Conservation (phyloP, 768 basidiomycete genomes). For the Butyriboletus loyo region DNA sequence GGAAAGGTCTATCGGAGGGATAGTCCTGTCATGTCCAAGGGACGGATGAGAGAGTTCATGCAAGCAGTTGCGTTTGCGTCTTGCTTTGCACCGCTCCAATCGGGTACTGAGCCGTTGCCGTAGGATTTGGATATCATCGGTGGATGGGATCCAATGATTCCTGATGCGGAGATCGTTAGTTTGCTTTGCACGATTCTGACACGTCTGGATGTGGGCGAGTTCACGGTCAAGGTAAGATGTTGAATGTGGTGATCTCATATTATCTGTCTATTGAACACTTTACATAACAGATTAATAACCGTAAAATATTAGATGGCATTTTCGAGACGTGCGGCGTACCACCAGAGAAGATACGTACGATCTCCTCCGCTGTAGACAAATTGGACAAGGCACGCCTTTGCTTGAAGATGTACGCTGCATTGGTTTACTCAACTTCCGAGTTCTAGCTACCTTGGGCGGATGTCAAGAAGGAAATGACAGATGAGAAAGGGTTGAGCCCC, state of each 20-base stretch:
- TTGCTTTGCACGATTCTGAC: constrained; percentile 78
- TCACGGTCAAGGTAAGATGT: constrained; percentile 78
- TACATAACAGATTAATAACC: constrained; percentile 77
- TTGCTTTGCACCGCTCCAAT: background rate
- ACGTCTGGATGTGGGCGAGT: constrained; percentile 88
- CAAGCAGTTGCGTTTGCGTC: constrained; percentile 72
- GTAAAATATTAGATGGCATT: constrained; percentile 95
- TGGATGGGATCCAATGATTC: constrained; percentile 93
- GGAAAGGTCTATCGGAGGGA: constrained; percentile 99
- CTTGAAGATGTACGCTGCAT: background rate
- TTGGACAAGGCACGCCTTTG: constrained; percentile 77
- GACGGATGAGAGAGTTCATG: constrained; percentile 97
- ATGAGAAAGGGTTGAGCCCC: constrained; percentile 85
- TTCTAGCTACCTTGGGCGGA: constrained; percentile 80
- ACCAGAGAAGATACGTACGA: constrained; percentile 80
- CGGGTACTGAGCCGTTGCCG: background rate
- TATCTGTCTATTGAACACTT: background rate
- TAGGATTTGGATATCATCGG: constrained; percentile 97
- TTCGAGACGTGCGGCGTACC: constrained; percentile 97
- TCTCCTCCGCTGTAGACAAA: constrained; percentile 97
- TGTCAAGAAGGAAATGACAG: constrained; percentile 95
- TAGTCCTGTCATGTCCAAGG: constrained; percentile 96
- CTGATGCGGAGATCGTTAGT: constrained; percentile 88
- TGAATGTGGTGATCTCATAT: background rate
- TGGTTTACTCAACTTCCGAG: background rate